Evolutionary conservation across 495 filamentous ascomycete genomes (phyloP).

Genomic region (Podospora didyma): DNA sequence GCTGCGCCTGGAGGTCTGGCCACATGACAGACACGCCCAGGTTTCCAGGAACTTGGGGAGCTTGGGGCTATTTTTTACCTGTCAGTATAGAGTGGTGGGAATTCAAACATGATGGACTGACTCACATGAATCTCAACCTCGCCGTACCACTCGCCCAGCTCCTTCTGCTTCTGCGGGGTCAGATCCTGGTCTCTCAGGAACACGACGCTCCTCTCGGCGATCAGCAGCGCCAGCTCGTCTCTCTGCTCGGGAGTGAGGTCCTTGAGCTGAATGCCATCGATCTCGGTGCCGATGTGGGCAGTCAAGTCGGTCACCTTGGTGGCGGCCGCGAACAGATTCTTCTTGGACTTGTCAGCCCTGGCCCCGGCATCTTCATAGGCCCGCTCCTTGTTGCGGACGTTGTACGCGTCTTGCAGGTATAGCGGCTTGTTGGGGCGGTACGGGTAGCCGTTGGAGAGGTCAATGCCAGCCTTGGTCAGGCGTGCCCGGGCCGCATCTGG

Average conservation of each 20-base stretch:
- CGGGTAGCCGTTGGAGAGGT: conserved; percentile 62
- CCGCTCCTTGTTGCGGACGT: conserved; percentile 56
- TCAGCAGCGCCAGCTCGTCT: conserved; percentile 67
- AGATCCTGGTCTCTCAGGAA: conserved; percentile 74
- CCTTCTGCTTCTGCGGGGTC: conserved; percentile 63
- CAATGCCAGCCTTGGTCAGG: conserved; percentile 60
- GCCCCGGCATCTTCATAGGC: conserved; percentile 56
- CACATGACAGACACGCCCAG: conserved; percentile 64
- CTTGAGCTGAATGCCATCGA: conserved; percentile 65
- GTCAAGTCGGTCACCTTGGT: conserved; percentile 64
- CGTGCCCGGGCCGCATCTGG: conserved; percentile 50
- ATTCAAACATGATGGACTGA: neutral
- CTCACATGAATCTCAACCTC: conserved; percentile 65
- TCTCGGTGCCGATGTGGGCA: conserved; percentile 66
- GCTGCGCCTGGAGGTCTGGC: conserved; percentile 59
- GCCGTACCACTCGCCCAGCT: conserved; percentile 61
- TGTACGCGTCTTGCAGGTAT: conserved; percentile 62
- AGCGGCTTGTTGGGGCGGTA: conserved; percentile 62
- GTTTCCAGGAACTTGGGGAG: conserved; percentile 63
- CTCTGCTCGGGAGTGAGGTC: conserved; percentile 63
- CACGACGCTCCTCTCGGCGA: conserved; percentile 70
- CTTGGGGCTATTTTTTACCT: conserved; percentile 53
- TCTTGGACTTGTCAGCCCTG: conserved; percentile 65
- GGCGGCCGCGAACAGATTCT: conserved; percentile 58
- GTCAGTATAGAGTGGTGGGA: neutral